Evolutionary conservation across 257 asterid genomes (phyloP).

Genomic region (Penstemon barbatus): DNA sequence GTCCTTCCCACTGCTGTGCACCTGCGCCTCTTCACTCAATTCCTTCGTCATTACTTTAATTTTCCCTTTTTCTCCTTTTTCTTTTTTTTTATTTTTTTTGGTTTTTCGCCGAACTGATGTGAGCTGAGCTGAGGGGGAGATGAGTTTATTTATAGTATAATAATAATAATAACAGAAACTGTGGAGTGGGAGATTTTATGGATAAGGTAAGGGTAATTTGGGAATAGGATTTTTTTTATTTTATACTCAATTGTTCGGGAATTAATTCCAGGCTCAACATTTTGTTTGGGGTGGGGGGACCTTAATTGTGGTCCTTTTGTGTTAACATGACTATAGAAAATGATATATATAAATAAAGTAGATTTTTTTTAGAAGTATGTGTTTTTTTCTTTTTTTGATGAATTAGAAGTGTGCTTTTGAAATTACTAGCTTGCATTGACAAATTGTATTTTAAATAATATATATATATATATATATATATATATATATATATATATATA

Average conservation of each 20-base stretch:
- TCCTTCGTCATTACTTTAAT: slow-evolving; percentile 62
- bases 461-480: too few species aligned
- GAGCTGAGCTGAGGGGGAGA: slow-evolving; percentile 7
- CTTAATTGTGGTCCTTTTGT: too few species aligned
- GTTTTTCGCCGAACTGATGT: neutral
- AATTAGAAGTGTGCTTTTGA: neutral
- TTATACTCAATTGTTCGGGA: neutral
- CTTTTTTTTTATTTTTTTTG: neutral
- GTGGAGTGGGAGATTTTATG: slow-evolving; percentile 31
- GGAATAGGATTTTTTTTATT: slow-evolving; percentile 31
- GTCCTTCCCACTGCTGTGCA: slow-evolving; percentile 58
- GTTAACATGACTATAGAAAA: too few species aligned
- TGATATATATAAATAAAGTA: too few species aligned
- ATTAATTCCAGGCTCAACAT: neutral
- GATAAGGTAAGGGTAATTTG: slow-evolving; percentile 54
- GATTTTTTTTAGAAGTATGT: neutral
- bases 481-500: too few species aligned
- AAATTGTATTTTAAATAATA: too few species aligned
- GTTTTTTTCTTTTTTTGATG: too few species aligned
- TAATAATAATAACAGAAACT: neutral
- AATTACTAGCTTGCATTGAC: neutral
- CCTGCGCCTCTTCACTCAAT: slow-evolving; percentile 58
- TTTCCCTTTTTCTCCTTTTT: too few species aligned
- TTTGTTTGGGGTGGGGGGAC: neutral
- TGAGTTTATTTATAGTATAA: slow-evolving; percentile 4